Base-by-base conservation (phyloP, 805 yeast species). In the Dipodascus albidus region DNA sequence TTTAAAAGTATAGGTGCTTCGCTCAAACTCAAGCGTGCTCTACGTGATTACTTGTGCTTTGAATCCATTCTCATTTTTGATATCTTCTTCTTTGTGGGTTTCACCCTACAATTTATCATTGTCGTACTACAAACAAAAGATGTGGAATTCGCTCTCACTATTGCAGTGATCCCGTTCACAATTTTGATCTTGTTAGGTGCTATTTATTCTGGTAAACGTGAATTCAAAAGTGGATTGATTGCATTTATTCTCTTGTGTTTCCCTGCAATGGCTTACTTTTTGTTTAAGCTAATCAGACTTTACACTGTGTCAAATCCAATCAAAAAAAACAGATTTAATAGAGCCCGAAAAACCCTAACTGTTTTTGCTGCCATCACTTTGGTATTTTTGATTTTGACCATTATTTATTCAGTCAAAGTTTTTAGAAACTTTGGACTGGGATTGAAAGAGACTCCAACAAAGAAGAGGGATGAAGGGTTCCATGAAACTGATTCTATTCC, bases 51-150 rank as follows among this genome's bases (percentile, higher is more conserved):
- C 47, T 55, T 59, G 49, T 60, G 75, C 51, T 76, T 74, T 62
- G 60, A 69, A 48, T 60, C 70, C n/a, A 59, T 73, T 41, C 59
- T 72, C 27, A 66, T 70, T 51, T 70, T 71, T 50, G 76, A 72
- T 55, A 68, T 73, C 47, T 76, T 75, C 67, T 76, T 75, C 65
- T 76, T 76, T 55, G 60, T 75, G 23, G 80, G 77, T 1, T 76
- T 76, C 62, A 74, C 79, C 1, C 66, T 76, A 24, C 80, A 76
- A 59, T 76, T 74, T 57, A 60, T 73, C 22, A 77, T 74, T 47
- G 73, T 76, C 47, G 73, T 76, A 65, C 64, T 75, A 14, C 58
- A 64, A 42, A 63, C 67, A 22, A 67, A 63, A 53, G 73, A 74
- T 15, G 65, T 62, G 20, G 80, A 76, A 59, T 76, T 76, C 58